These are phyloP conservation scores for Zasmidium cellare DNA, from an alignment of 2,329 filamentous ascomycete genomes.

Conservation along the genomic window DNA sequence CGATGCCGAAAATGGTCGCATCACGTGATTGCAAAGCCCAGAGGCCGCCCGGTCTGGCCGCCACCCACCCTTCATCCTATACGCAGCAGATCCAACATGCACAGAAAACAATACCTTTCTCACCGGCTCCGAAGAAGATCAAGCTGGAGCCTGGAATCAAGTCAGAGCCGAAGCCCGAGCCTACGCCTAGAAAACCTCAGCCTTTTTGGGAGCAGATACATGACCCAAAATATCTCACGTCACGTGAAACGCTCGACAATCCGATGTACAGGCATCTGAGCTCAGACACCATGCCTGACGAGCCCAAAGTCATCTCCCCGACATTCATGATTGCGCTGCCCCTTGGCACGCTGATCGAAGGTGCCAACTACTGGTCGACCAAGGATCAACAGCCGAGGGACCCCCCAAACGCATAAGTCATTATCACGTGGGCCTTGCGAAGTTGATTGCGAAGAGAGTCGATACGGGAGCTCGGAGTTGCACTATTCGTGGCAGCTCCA, in stretches of 20 bases:
- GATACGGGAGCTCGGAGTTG: too few relatives aligned
- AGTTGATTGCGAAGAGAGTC: too few relatives aligned
- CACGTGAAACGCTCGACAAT: slow-evolving; percentile 5
- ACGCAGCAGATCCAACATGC: not conserved
- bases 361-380: slow-evolving; percentile 4
- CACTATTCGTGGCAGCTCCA: too few relatives aligned
- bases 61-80: slow-evolving; percentile 1
- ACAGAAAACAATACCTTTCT: not conserved
- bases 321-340: slow-evolving; percentile 17
- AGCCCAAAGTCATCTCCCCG: slow-evolving; percentile 14
- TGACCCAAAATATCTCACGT: slow-evolving; percentile 2
- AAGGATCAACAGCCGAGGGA: not conserved
- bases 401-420: not conserved
- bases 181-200: not conserved
- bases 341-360: slow-evolving; percentile 15
- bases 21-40: not conserved
- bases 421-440: too few relatives aligned
- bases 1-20: not conserved
- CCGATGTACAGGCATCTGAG: slow-evolving; percentile 9
- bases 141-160: slow-evolving; percentile 1
- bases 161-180: not conserved
- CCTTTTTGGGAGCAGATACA: not conserved
- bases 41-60: slow-evolving; percentile 1
- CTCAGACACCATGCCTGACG: slow-evolving; percentile 5
- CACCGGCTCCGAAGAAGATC: not conserved